These are phyloP conservation scores for Phycomyces nitens DNA, from an alignment of 192 early-diverging fungal genomes.

Conservation along the genomic window DNA sequence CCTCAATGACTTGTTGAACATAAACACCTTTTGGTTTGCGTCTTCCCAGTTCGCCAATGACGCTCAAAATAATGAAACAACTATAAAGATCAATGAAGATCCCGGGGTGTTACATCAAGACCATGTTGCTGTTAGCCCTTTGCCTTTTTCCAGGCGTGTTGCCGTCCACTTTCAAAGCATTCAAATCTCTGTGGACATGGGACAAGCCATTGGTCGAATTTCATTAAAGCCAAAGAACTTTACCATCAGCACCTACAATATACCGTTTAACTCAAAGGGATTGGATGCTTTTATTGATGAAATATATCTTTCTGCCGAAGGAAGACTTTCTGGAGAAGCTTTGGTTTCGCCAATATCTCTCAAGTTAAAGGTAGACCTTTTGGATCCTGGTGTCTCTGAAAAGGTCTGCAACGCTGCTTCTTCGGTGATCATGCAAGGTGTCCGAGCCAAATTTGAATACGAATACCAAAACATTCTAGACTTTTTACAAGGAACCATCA, in stretches of 20 bases:
- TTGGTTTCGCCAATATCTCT: slow-evolving; percentile 4
- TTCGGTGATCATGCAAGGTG: slow-evolving; percentile 2
- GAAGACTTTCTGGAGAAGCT: slow-evolving; percentile 51
- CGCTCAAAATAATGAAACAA: neutral
- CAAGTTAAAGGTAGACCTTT: neutral
- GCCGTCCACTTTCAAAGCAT: slow-evolving; percentile 42
- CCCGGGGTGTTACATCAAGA: neutral
- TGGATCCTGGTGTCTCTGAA: neutral
- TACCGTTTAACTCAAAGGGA: slow-evolving; percentile 38
- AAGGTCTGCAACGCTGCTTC: neutral
- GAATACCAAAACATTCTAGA: slow-evolving; percentile 75
- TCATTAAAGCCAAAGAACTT: slow-evolving; percentile 48
- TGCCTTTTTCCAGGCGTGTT: slow-evolving; percentile 47
- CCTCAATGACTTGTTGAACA: slow-evolving; percentile 68
- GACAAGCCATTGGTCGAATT: slow-evolving; percentile 61
- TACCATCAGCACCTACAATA: slow-evolving; percentile 34
- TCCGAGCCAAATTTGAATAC: slow-evolving; percentile 59
- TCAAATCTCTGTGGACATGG: slow-evolving; percentile 54
- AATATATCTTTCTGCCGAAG: slow-evolving; percentile 54
- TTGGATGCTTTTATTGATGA: slow-evolving; percentile 36
- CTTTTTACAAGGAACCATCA: slow-evolving; percentile 51
- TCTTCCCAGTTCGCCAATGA: slow-evolving; percentile 38
- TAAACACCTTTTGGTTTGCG: slow-evolving; percentile 67
- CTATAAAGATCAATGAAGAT: neutral
- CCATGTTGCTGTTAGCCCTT: neutral